Evolutionary conservation across 495 filamentous ascomycete genomes (phyloP), one percentile per base, ranked within the genome.

Genomic region (Parathielavia appendiculata): DNA sequence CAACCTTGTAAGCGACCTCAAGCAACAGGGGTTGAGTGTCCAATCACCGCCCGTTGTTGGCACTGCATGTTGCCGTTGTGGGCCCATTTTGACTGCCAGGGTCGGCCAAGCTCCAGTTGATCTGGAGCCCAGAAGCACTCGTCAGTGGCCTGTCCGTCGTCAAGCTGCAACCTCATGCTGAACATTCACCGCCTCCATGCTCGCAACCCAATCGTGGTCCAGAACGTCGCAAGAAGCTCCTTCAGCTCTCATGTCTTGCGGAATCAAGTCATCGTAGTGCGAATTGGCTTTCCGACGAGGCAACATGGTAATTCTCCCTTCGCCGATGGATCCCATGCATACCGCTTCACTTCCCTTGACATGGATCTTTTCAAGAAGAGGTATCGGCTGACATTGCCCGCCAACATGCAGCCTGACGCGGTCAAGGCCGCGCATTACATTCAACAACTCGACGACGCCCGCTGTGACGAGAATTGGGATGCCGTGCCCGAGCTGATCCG

Each of bases 381-480:
- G n/a, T n/a, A n/a, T n/a, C n/a, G n/a, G 50, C 60, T 63, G 46
- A 58, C 60, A 32, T 68, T 26, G 59, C 58, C 51, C 22, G 4
- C 52, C 51, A 22, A 43, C n/a, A 14, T 20, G n/a, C 40, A 75
- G 73, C 68, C 69, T 70, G 81, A 74, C 78, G 58, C 71, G 54
- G 52, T 69, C 57, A 98, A 98, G 76, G 91, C 86, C 49, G 80
- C 79, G 59, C 82, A 84, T 65, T 96, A 96, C 72, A 77, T 92
- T 63, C 77, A 80, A 67, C 83, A 82, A 73, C 83, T 98, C 62
- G 89, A 97, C 67, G 81, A 83, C 63, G 90, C 90, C 62, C 87
- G 93, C 57, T 93, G 89, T 68, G 83, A 92, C 66, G 90, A 89
- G 32, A 85, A 82, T 66, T 98, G 93, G 93, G 81, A 88, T 59